These are phyloP conservation scores for Hirsutella minnesotensis DNA, from an alignment of 2,329 filamentous ascomycete species.

Conservation along the genomic window DNA sequence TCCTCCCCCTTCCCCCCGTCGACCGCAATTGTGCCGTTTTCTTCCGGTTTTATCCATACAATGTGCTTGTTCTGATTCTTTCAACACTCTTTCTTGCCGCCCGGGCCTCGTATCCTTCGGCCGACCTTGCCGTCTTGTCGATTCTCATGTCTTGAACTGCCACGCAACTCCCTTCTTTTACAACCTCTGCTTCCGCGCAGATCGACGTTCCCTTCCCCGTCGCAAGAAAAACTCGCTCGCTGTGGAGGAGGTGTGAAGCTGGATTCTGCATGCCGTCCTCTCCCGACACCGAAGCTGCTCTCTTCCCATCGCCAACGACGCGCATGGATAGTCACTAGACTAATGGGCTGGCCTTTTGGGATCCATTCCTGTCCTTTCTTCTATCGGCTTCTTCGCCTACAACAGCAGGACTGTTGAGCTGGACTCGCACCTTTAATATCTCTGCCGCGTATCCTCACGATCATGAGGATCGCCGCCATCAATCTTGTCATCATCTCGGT, in stretches of 20 bases:
- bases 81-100: too few species aligned
- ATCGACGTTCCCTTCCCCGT: background rate
- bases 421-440: background rate
- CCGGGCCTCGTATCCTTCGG: background rate
- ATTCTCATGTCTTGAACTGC: background rate
- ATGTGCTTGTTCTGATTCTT: too few species aligned
- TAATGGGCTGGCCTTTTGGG: background rate
- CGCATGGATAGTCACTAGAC: background rate
- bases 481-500: conserved; percentile 8
- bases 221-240: too few species aligned
- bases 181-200: background rate
- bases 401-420: conserved; percentile 4
- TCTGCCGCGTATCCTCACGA: background rate
- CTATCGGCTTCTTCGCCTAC: background rate
- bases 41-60: too few species aligned
- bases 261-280: too few species aligned
- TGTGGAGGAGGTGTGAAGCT: too few species aligned
- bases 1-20: too few species aligned
- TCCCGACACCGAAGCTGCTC: too few species aligned
- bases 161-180: background rate
- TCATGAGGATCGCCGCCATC: conserved; percentile 10
- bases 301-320: too few species aligned
- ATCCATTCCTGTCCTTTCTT: background rate
- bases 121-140: background rate
- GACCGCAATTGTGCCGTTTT: too few species aligned